A percentile compares a stretch with the other conserved stretches of the same genome.
Conservation (phyloP, 1,284 basidiomycete species). For the Coniferiporia sulphurascens region DNA sequence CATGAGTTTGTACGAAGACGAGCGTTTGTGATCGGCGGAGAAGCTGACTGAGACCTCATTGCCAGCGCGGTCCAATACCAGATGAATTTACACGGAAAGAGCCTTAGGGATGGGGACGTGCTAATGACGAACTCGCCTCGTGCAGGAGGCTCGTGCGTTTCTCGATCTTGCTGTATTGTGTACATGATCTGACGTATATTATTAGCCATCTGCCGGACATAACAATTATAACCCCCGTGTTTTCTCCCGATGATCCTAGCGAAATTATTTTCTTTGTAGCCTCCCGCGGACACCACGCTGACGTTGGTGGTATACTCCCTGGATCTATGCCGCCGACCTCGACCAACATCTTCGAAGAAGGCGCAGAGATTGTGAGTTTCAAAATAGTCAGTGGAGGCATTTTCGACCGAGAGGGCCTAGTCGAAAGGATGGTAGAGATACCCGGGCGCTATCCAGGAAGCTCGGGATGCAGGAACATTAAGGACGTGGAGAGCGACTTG, state of each 20-base stretch:
- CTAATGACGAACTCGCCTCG: constrained; percentile 88
- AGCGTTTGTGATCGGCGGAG: background rate
- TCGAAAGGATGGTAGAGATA: constrained; percentile 80
- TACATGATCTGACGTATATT: background rate
- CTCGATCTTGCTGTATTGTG: background rate
- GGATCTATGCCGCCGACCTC: constrained; percentile 94
- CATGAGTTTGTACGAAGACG: constrained; percentile 73
- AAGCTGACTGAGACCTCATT: background rate
- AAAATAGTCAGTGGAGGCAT: constrained; percentile 85
- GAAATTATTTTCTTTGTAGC: constrained; percentile 92
- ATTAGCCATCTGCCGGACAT: constrained; percentile 79
- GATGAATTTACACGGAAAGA: constrained; percentile 67
- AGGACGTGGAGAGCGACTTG: constrained; percentile 88
- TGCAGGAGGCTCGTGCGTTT: constrained; percentile 76
- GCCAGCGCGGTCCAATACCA: constrained; percentile 84
- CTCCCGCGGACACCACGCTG: constrained; percentile 85
- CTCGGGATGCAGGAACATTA: constrained; percentile 77
- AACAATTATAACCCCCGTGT: constrained; percentile 88
- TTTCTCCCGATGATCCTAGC: constrained; percentile 46
- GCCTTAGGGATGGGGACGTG: constrained; percentile 81
- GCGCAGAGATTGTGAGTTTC: constrained; percentile 89
- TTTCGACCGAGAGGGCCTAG: constrained; percentile 73
- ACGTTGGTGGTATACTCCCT: constrained; percentile 72
- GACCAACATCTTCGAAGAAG: constrained; percentile 89
- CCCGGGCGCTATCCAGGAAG: constrained; percentile 83